Base-by-base conservation (phyloP, 331 rosid species). In the Pyrus hybrid region DNA sequence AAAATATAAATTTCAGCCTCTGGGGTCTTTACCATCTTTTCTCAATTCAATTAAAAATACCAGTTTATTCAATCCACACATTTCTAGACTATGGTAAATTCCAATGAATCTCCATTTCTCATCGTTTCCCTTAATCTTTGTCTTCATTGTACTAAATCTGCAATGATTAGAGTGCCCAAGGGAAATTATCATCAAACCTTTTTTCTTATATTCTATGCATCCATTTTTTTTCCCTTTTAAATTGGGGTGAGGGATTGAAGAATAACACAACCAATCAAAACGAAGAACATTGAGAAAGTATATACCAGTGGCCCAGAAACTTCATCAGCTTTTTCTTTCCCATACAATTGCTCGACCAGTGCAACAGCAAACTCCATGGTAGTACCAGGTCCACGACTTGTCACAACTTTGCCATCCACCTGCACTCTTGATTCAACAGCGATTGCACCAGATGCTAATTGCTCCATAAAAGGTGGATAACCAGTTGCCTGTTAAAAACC, bases 341-440 rank as follows among this genome's bases (percentile, higher is more conserved):
- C 97, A 64, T 73, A 88, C 86, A 94, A 78, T 75, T 88, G 96
- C 84, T 91, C 98, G 74, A 88, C 87, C 71, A 94, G 74, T 0
- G 90, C 88, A 84, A 91, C 79, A 4, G 87, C 83, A 53, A 81
- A 94, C 81, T 94, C 98, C 91, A 91, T 85, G 85, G 96, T 88
- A 53, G 98, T 94, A 70, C 97, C 98, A 26, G 93, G 95, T 14
- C 91, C 98, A 73, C 95, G 87, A 71, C 96, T 94, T 35, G 98
- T 91, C 76, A 91, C 92, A 68, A 85, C 92, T 77, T 67, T 89
- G 43, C 93, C 93, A 87, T 94, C 97, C 68, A 87, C 62, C 75
- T 91, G 97, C 70, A 94, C 98, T 83, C 94, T 86, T 26, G 98
- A 82, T 84, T 91, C 98, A 49, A 88, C 87, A 68, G 96, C 68